Base-by-base conservation (phyloP, 495 filamentous ascomycete genomes). In the Amniculicola lignicola region DNA sequence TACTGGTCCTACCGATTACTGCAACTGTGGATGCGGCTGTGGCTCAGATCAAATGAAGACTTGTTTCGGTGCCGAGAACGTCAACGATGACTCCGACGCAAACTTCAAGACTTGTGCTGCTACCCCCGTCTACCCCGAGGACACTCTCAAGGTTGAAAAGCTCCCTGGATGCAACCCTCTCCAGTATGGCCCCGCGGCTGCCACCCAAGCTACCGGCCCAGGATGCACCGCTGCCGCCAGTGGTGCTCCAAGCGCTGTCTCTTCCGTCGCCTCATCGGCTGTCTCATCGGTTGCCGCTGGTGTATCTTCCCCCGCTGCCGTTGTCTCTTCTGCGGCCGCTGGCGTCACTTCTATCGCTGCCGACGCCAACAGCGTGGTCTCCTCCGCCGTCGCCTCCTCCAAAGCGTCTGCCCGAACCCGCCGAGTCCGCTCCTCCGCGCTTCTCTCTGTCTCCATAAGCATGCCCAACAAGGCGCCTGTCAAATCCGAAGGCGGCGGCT, bases 111-210 rank as follows among this genome's bases (percentile, higher is more conserved):
- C 48, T 1, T 63, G 60, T 46, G 29, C 54, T 43, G 60, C 60
- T n/a, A 51, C 24, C 7, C 23, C 42, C 6, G 23, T 21, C 5
- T 63, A 24, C 45, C 22, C 19, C 3, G 48, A 22, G 11, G 51
- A 54, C 24, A 45, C 44, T 21, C 27, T 4, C 9, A 22, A 21
- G 18, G n/a, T 63, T 16, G 28, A 58, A 11, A 51, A 54, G 48
- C 60, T 63, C 21, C 60, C 60, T 18, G 60, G 60, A 6, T 63
- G 60, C 60, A 63, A 63, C 23, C 60, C 60, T 12, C 31, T 63
- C 37, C 60, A 63, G 19, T 42, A 35, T 36, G 60, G 60, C 23
- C 60, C 60, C 18, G 60, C 49, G 0, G 27, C 18, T 9, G 60
- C 60, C 12, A 63, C 60, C 11, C 33, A 29, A 18, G 60, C 37